phyloP scores from a whole-genome alignment of 768 basidiomycete genomes.

The Hygrophoropsis aurantiaca region DNA sequence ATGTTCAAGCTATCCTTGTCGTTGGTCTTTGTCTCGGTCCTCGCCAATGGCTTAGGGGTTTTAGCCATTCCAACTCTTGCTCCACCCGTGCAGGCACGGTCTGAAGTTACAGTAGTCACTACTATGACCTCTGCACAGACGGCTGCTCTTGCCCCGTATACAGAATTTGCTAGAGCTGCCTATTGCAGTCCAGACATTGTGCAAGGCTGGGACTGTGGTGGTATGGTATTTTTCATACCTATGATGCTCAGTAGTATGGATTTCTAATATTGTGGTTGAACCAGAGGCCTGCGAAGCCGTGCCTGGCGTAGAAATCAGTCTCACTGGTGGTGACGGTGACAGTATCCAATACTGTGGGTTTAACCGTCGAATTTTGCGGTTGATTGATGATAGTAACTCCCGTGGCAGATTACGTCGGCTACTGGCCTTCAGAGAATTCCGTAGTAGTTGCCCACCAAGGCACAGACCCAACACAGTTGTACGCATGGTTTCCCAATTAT shows the following conservation, averaged over 20 bases:
- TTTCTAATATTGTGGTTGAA: neutral
- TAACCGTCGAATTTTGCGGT: neutral
- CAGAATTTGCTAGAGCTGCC: slow-evolving; percentile 54
- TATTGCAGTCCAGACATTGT: slow-evolving; percentile 45
- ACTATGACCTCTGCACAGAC: slow-evolving; percentile 31
- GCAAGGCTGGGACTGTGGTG: slow-evolving; percentile 44
- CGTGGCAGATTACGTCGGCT: slow-evolving; percentile 52
- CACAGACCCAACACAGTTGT: slow-evolving; percentile 58
- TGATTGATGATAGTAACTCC: neutral
- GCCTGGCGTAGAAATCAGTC: slow-evolving; percentile 33
- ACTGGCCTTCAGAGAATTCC: slow-evolving; percentile 47
- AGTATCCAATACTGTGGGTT: slow-evolving; percentile 46
- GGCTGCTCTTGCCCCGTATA: slow-evolving; percentile 42
- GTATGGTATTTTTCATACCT: slow-evolving; percentile 21
- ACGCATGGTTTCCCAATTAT: slow-evolving; percentile 10
- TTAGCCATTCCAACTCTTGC: slow-evolving; percentile 3
- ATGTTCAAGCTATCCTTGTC: slow-evolving; percentile 1
- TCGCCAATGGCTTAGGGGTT: neutral
- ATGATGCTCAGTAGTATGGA: neutral
- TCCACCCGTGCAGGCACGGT: neutral
- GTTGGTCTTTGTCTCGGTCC: neutral
- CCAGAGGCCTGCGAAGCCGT: slow-evolving; percentile 38
- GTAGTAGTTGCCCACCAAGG: slow-evolving; percentile 65
- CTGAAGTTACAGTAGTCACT: slow-evolving; percentile 15
- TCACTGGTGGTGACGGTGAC: slow-evolving; percentile 53